A percentile compares a stretch with the other conserved stretches of the same genome.
Conservation (phyloP, 106 monocot genomes). For the Triglochin maritima region DNA sequence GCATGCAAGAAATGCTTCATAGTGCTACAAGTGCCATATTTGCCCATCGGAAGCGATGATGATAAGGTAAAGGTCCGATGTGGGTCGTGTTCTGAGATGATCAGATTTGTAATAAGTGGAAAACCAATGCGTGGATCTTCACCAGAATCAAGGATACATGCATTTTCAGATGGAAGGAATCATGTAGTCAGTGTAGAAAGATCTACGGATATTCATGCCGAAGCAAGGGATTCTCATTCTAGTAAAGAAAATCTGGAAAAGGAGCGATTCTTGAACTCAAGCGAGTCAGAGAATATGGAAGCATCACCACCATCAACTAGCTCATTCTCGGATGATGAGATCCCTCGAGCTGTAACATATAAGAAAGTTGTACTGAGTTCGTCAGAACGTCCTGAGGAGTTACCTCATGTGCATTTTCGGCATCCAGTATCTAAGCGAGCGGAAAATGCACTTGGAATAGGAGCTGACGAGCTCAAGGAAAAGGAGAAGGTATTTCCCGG, state of each 20-base stretch:
- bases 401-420: conserved; percentile 16
- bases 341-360: conserved; percentile 26
- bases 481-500: neutral
- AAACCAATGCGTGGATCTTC: conserved; percentile 25
- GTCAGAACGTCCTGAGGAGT: conserved; percentile 25
- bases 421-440: no score
- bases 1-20: neutral
- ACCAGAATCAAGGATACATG: neutral
- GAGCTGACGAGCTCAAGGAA: neutral
- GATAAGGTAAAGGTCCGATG: conserved; percentile 40
- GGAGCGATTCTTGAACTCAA: conserved; percentile 40
- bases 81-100: conserved; percentile 62
- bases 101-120: conserved; percentile 39
- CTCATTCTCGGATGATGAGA: conserved; percentile 27
- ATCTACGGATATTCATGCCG: neutral
- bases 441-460: neutral
- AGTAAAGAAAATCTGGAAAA: conserved; percentile 8
- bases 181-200: conserved; percentile 1
- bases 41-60: conserved; percentile 15
- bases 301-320: conserved; percentile 23
- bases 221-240: conserved; percentile 21
- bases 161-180: conserved; percentile 1
- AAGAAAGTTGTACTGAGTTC: conserved; percentile 35
- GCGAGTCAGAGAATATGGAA: conserved; percentile 35
- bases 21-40: conserved; percentile 40